phyloP scores from a whole-genome alignment of 805 yeast species.

The Sungouiozyma intestinalis region DNA sequence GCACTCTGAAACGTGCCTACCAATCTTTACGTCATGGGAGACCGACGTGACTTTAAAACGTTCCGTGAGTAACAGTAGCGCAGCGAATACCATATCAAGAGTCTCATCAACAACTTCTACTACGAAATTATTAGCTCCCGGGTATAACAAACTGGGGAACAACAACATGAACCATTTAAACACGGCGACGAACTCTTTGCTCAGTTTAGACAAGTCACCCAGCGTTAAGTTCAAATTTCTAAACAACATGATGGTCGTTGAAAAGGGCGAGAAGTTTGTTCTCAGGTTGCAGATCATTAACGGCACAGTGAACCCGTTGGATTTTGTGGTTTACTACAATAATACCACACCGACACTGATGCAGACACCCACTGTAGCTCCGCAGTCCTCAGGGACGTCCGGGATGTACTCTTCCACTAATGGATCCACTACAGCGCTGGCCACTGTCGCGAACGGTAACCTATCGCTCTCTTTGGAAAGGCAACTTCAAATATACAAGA shows the following conservation, averaged over 20 bases:
- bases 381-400: conserved; percentile 3
- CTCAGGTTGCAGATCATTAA: conserved; percentile 22
- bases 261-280: conserved; percentile 19
- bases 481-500: conserved; percentile 18
- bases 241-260: conserved; percentile 11
- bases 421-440: conserved; percentile 4
- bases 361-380: not conserved
- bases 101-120: conserved; percentile 3
- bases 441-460: not conserved
- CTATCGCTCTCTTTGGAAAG: conserved; percentile 10
- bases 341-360: conserved; percentile 9
- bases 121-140: not conserved
- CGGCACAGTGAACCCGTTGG: conserved; percentile 16
- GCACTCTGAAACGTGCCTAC: too few species aligned
- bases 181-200: not conserved
- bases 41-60: conserved; percentile 24
- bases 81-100: conserved; percentile 3
- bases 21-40: conserved; percentile 24
- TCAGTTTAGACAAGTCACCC: conserved; percentile 7
- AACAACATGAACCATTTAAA: not conserved
- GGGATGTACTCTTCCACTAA: not conserved
- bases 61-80: conserved; percentile 1
- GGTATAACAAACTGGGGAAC: not conserved
- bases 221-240: conserved; percentile 22
- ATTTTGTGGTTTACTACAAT: conserved; percentile 23